Conservation (phyloP, 352 stramenopile genomes). For the Phytophthora hybrid region DNA sequence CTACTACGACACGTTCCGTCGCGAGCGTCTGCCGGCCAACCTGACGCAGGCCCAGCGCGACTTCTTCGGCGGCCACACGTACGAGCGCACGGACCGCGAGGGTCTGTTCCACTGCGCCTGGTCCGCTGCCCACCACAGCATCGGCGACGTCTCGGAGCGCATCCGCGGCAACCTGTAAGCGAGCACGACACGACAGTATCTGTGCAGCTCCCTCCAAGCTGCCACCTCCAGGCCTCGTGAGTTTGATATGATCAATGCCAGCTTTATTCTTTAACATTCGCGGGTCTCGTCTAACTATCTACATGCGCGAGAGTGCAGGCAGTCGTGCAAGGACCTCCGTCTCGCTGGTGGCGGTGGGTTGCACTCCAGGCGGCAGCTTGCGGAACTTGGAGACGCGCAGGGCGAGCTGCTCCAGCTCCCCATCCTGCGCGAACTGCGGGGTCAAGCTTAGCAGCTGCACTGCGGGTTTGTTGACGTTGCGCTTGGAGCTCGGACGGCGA, state of each 20-base stretch:
- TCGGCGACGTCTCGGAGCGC: constrained; percentile 95
- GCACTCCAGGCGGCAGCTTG: constrained; percentile 66
- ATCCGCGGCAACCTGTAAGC: constrained; percentile 93
- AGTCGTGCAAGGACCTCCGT: constrained; percentile 73
- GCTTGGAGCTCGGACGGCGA: constrained; percentile 23
- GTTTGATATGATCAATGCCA: constrained; percentile 48
- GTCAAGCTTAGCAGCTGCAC: constrained; percentile 46
- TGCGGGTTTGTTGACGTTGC: constrained; percentile 19
- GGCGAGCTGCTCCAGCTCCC: constrained; percentile 70
- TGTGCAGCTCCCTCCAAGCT: constrained; percentile 26
- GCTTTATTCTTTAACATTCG: constrained; percentile 31
- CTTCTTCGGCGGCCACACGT: constrained; percentile 99
- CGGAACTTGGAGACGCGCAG: constrained; percentile 78
- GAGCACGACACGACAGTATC: constrained; percentile 13
- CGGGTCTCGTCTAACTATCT: constrained; percentile 18
- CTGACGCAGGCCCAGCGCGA: constrained; percentile 99
- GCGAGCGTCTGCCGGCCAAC: constrained; percentile 95
- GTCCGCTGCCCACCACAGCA: constrained; percentile 97
- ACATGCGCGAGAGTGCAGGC: constrained; percentile 79
- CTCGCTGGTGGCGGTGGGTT: constrained; percentile 49
- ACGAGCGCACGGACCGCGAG: constrained; percentile 95
- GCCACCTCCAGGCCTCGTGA: constrained; percentile 29
- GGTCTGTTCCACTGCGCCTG: constrained; percentile 98
- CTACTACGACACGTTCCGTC: constrained; percentile 99
- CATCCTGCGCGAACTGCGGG: constrained; percentile 54